These are phyloP conservation scores for Ogataea siamensis DNA, from an alignment of 805 yeast genomes.

Conservation along the genomic window DNA sequence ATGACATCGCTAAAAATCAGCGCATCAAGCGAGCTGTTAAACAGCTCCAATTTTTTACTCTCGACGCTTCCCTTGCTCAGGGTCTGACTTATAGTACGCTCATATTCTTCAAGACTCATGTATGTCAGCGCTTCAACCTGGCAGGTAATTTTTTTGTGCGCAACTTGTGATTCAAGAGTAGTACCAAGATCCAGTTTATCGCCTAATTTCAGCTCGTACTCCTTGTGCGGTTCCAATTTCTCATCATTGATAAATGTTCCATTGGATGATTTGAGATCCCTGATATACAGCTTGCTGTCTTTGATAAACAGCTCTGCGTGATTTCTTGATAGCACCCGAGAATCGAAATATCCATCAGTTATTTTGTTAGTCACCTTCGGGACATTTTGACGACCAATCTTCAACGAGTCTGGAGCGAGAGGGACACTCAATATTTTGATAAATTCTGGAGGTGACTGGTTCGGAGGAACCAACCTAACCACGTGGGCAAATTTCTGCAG, in stretches of 20 bases:
- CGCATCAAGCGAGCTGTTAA: slow-evolving; percentile 36
- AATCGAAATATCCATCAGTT: slow-evolving; percentile 91
- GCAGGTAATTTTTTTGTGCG: slow-evolving; percentile 86
- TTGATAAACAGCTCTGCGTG: slow-evolving; percentile 84
- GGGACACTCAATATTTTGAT: slow-evolving; percentile 80
- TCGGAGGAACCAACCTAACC: slow-evolving; percentile 71
- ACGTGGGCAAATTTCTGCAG: slow-evolving; percentile 47
- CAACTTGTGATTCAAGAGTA: slow-evolving; percentile 66
- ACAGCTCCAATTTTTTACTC: slow-evolving; percentile 30
- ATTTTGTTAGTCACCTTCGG: slow-evolving; percentile 55
- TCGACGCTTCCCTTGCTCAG: slow-evolving; percentile 29
- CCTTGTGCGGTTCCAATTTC: slow-evolving; percentile 61
- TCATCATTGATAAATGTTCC: slow-evolving; percentile 88
- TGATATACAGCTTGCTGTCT: slow-evolving; percentile 65
- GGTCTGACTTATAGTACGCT: slow-evolving; percentile 24
- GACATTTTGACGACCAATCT: slow-evolving; percentile 87
- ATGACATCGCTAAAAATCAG: slow-evolving; percentile 36
- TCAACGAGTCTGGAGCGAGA: slow-evolving; percentile 73
- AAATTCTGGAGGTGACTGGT: slow-evolving; percentile 66
- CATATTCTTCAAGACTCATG: slow-evolving; percentile 40
- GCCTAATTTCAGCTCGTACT: slow-evolving; percentile 66
- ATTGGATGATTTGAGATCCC: slow-evolving; percentile 87
- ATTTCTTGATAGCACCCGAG: slow-evolving; percentile 86
- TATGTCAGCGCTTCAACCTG: slow-evolving; percentile 71
- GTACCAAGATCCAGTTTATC: slow-evolving; percentile 94